These are phyloP conservation scores for Ophiostoma populinum DNA, from an alignment of 2,329 filamentous ascomycete genomes.

Conservation along the genomic window DNA sequence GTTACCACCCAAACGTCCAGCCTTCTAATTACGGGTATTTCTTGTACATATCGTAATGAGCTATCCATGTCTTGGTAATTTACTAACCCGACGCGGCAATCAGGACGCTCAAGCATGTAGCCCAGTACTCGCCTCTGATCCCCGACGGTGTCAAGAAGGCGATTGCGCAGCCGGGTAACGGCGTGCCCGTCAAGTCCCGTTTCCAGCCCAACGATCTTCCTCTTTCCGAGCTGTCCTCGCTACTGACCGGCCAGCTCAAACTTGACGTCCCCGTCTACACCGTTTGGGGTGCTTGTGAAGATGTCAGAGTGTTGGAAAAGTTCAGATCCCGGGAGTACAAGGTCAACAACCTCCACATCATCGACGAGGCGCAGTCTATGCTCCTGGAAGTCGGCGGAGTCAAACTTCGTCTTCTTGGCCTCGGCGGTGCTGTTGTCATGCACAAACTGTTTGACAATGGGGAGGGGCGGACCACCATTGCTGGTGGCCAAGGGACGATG, in stretches of 20 bases:
- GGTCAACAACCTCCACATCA: constrained; percentile 91
- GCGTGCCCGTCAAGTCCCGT: constrained; percentile 69
- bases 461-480: constrained; percentile 93
- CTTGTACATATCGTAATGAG: too few species aligned
- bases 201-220: constrained; percentile 69
- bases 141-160: constrained; percentile 57
- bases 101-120: constrained; percentile 96
- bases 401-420: constrained; percentile 80
- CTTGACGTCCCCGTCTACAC: constrained; percentile 96
- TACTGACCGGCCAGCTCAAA: constrained; percentile 75
- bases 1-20: constrained; percentile 17
- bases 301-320: constrained; percentile 93
- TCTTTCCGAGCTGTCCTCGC: constrained; percentile 78
- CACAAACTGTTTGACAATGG: constrained; percentile 99
- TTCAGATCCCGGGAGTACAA: constrained; percentile 97
- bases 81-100: neutral
- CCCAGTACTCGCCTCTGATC: constrained; percentile 92
- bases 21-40: neutral
- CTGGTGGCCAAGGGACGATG: constrained; percentile 96
- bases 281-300: constrained; percentile 96
- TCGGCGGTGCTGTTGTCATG: constrained; percentile 96
- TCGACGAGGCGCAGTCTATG: constrained; percentile 93
- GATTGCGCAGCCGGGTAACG: constrained; percentile 41
- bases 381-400: constrained; percentile 88
- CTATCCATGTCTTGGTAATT: too few species aligned